A percentile compares a stretch with the other conserved stretches of the same genome.
Conservation (phyloP, 495 filamentous ascomycete species). For the Cladorrhinum samala region DNA sequence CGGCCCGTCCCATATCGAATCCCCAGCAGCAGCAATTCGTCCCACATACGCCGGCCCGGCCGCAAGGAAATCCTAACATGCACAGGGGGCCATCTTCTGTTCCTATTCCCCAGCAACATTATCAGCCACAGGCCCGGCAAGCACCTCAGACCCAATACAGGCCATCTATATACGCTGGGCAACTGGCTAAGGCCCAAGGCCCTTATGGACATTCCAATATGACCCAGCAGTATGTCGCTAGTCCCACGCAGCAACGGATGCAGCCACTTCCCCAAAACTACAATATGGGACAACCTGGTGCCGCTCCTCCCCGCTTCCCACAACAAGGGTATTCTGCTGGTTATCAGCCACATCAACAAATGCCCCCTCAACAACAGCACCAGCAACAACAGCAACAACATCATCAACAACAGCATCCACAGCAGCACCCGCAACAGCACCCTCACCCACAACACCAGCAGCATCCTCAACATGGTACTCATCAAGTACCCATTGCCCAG, state of each 20-base stretch:
- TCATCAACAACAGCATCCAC: constrained; percentile 16
- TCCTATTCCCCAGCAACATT: constrained; percentile 27
- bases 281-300: constrained; percentile 24
- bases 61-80: constrained; percentile 29
- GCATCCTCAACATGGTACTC: constrained; percentile 26
- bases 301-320: constrained; percentile 25
- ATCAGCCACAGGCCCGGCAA: constrained; percentile 24
- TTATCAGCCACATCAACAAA: constrained; percentile 29
- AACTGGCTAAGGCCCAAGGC: constrained; percentile 31
- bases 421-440: constrained; percentile 26
- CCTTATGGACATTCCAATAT: constrained; percentile 36
- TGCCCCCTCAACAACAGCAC: constrained; percentile 17
- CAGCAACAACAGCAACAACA: constrained; percentile 26
- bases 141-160: constrained; percentile 30
- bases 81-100: constrained; percentile 25
- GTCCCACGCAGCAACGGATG: constrained; percentile 32
- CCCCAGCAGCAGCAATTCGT: constrained; percentile 31
- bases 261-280: constrained; percentile 21
- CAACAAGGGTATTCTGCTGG: constrained; percentile 21
- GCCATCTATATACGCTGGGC: constrained; percentile 29
- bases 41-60: constrained; percentile 37
- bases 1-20: constrained; percentile 34
- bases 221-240: constrained; percentile 31
- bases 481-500: constrained; percentile 5
- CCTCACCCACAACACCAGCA: constrained; percentile 19